A percentile compares a stretch with the other conserved stretches of the same genome.
phyloP scores from a whole-genome alignment of 2,329 filamentous ascomycete genomes.

The Whalleya microplaca region DNA sequence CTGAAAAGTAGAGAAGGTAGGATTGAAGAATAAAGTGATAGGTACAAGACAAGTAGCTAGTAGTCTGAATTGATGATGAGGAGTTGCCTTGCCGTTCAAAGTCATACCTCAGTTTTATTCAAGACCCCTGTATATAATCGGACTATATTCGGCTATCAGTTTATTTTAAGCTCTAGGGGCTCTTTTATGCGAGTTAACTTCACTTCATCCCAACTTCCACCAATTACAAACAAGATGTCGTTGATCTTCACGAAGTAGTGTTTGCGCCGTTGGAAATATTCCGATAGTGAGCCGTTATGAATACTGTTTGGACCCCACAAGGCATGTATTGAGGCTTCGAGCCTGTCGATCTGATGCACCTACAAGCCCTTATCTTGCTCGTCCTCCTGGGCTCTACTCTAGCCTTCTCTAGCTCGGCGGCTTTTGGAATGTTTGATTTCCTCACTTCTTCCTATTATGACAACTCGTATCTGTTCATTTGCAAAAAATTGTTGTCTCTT shows the following conservation, averaged over 20 bases:
- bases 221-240: not conserved
- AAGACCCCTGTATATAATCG: not conserved
- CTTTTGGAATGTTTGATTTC: too few species aligned
- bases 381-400: too few species aligned
- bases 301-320: not conserved
- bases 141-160: not conserved
- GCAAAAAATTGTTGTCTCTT: too few species aligned
- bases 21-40: not conserved
- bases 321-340: not conserved
- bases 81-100: not conserved
- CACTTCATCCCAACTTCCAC: not conserved
- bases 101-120: not conserved
- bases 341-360: too few species aligned
- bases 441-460: too few species aligned
- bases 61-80: not conserved
- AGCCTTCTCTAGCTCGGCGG: too few species aligned
- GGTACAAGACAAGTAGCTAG: not conserved
- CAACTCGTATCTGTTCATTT: too few species aligned
- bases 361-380: too few species aligned
- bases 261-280: not conserved
- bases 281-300: not conserved
- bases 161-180: not conserved
- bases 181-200: not conserved
- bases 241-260: not conserved
- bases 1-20: not conserved